Evolutionary conservation across 2,329 filamentous ascomycete species (phyloP).

Genomic region (Penicillium sp.): DNA sequence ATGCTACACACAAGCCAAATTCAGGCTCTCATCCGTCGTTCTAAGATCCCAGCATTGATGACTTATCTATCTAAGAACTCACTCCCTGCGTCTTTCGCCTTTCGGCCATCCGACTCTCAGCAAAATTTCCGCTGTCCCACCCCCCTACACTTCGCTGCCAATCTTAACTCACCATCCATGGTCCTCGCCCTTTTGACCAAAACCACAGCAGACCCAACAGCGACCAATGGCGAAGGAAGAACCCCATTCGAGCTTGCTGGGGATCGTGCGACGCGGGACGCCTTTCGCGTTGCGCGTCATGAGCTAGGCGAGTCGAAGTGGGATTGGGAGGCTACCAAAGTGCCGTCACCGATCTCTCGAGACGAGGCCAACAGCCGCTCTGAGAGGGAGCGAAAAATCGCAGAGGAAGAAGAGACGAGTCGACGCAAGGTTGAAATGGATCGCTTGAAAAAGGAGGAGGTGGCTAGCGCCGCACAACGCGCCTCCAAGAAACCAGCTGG

Average conservation of each 20-base stretch:
- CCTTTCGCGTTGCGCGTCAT: conserved; percentile 77
- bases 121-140: conserved; percentile 73
- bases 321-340: conserved; percentile 67
- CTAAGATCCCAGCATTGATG: conserved; percentile 76
- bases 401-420: conserved; percentile 58
- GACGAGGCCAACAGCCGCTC: conserved; percentile 62
- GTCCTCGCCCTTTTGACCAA: conserved; percentile 68
- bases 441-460: conserved; percentile 58
- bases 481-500: conserved; percentile 47
- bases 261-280: conserved; percentile 75
- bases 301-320: conserved; percentile 69
- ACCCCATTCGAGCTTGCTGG: conserved; percentile 79
- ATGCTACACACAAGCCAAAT: conserved; percentile 80
- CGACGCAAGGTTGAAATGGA: conserved; percentile 67
- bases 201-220: conserved; percentile 62
- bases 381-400: conserved; percentile 61
- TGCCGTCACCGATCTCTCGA: conserved; percentile 63
- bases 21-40: conserved; percentile 76
- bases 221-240: conserved; percentile 65
- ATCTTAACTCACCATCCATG: conserved; percentile 69
- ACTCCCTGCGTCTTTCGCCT: conserved; percentile 62
- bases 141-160: conserved; percentile 74
- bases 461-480: conserved; percentile 37
- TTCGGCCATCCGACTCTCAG: conserved; percentile 58
- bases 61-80: conserved; percentile 72